These are phyloP conservation scores for Hymenoscyphus infarciens DNA, from an alignment of 2,329 filamentous ascomycete genomes.

Conservation along the genomic window DNA sequence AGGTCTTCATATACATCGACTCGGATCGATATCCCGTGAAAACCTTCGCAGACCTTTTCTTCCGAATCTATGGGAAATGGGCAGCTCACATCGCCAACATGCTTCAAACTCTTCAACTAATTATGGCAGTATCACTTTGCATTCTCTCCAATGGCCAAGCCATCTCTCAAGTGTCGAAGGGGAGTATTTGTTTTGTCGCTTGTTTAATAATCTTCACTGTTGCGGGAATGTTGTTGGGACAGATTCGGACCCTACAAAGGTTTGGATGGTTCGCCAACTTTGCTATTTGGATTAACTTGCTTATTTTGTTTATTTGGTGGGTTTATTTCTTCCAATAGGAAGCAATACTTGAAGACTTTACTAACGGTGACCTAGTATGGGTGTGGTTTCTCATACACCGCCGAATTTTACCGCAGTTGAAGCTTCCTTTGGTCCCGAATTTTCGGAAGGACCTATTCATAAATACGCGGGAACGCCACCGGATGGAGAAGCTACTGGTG, in stretches of 20 bases:
- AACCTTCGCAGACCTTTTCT: slow-evolving; percentile 38
- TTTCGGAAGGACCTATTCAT: slow-evolving; percentile 32
- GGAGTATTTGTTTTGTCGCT: slow-evolving; percentile 48
- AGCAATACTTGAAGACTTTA: neutral
- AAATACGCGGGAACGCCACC: slow-evolving; percentile 40
- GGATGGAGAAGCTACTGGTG: slow-evolving; percentile 41
- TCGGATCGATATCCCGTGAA: slow-evolving; percentile 29
- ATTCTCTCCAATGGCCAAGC: slow-evolving; percentile 52
- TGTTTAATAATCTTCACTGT: slow-evolving; percentile 49
- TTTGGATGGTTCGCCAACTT: slow-evolving; percentile 54
- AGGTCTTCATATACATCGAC: slow-evolving; percentile 26
- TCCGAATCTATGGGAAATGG: slow-evolving; percentile 43
- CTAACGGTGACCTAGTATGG: slow-evolving; percentile 16
- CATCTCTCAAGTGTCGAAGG: slow-evolving; percentile 48
- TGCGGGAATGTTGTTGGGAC: slow-evolving; percentile 49
- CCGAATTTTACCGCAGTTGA: slow-evolving; percentile 39
- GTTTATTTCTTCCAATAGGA: slow-evolving; percentile 7
- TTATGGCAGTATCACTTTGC: slow-evolving; percentile 50
- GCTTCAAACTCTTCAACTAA: slow-evolving; percentile 45
- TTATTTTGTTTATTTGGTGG: slow-evolving; percentile 47
- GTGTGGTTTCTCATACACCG: neutral
- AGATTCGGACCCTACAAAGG: slow-evolving; percentile 52
- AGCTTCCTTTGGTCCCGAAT: slow-evolving; percentile 33
- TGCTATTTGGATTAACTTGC: slow-evolving; percentile 54
- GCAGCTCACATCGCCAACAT: slow-evolving; percentile 47